Evolutionary conservation across 2,329 filamentous ascomycete genomes (phyloP), one percentile per base, ranked within the genome.

Genomic region (Penicillium sp.): DNA sequence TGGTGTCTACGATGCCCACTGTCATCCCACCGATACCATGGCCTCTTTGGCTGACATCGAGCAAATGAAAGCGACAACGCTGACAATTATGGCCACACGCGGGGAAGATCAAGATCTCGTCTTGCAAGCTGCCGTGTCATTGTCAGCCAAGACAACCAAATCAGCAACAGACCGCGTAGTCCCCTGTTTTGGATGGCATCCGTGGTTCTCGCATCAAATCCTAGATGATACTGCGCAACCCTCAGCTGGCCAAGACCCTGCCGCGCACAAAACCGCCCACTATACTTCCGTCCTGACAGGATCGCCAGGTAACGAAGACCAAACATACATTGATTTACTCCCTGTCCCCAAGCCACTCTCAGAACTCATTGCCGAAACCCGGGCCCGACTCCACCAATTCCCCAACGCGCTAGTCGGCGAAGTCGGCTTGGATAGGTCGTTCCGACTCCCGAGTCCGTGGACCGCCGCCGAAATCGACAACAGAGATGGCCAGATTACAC

Each of bases 111-210:
- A 87, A 67, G 72, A 80, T 1, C 76, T 87, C 8, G 84, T 87
- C 4, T 72, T 74, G 2, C 62, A 79, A 27, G 73, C 78, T 19
- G 82, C 83, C 5, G 66, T 75, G 11, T 52, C 58, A 4, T 46
- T 65, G 9, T 59, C 61, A 42, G 42, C 13, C 3, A 63, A 60
- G 30, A 23, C 60, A n/a, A 38, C 27, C 13, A 23, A 50, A 40
- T 51, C 47, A 19, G 5, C 18, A 41, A 23, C 74, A 40, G 74
- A 77, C 57, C 78, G 76, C 53, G 71, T 87, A 26, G 63, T 87
- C 0, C 84, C 84, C 0, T 82, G 81, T 47, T 87, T 87, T 66
- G 84, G 84, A 35, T 87, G 84, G 84, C 84, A 87, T 69, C 84
- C 84, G 0, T 87, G 84, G 84, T 87, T 87, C 66, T 83, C 84